These are phyloP conservation scores for Apiospora rasikravindrae DNA, from an alignment of 2,329 filamentous ascomycete species.

Conservation along the genomic window DNA sequence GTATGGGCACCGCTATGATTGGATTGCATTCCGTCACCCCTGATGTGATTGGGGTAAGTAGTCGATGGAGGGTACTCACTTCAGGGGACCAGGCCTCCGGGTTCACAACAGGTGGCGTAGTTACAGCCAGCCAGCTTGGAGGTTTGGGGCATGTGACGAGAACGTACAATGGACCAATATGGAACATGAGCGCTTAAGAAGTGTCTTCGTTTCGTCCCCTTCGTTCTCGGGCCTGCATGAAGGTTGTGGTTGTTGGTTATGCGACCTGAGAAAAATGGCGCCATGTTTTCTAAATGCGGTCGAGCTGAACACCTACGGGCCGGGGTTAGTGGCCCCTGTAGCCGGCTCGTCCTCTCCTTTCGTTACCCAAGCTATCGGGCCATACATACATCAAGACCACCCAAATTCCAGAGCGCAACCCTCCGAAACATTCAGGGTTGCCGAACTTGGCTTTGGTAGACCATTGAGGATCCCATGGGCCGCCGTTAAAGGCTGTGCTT, in stretches of 20 bases:
- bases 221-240: background rate
- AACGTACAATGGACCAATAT: background rate
- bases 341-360: background rate
- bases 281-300: background rate
- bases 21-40: background rate
- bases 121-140: background rate
- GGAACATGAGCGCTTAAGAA: background rate
- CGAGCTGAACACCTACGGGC: background rate
- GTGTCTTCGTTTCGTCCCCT: background rate
- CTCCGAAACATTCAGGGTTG: background rate
- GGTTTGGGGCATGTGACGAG: background rate
- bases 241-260: background rate
- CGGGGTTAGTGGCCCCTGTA: background rate
- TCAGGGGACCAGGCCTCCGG: background rate
- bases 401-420: background rate
- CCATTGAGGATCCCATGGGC: background rate
- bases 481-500: background rate
- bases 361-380: background rate
- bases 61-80: background rate
- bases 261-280: background rate
- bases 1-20: background rate
- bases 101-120: background rate
- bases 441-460: background rate
- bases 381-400: background rate
- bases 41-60: background rate